Evolutionary conservation across 2,329 filamentous ascomycete genomes (phyloP).

Genomic region (Exophiala spinifera): DNA sequence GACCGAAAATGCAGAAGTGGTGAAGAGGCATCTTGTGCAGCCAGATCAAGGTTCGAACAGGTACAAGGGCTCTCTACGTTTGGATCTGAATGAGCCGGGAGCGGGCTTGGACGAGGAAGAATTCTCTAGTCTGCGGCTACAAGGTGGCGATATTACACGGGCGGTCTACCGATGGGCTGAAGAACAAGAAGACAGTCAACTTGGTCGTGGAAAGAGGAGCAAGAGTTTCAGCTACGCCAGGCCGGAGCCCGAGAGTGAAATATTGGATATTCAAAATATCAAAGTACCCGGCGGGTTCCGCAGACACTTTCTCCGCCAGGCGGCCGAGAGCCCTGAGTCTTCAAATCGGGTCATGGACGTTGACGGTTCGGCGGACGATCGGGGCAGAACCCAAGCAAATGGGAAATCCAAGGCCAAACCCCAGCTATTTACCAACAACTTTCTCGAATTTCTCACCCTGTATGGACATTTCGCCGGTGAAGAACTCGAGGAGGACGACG

Average conservation of each 20-base stretch:
- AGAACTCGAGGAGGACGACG: constrained; percentile 93
- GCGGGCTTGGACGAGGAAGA: constrained; percentile 63
- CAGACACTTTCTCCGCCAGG: constrained; percentile 79
- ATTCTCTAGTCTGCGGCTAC: constrained; percentile 88
- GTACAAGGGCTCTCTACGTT: constrained; percentile 35
- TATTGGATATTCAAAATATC: constrained; percentile 83
- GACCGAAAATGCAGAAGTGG: constrained; percentile 85
- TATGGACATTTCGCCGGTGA: constrained; percentile 98
- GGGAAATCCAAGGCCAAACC: constrained; percentile 41
- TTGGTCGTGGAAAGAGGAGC: constrained; percentile 64
- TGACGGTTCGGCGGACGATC: constrained; percentile 35
- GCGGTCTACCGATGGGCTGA: constrained; percentile 97
- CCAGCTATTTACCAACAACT: constrained; percentile 80
- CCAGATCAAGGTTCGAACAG: constrained; percentile 49
- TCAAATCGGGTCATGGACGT: constrained; percentile 37
- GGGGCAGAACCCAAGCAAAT: constrained; percentile 35
- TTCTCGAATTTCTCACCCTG: constrained; percentile 89
- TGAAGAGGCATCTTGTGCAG: constrained; percentile 82
- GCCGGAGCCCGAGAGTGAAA: constrained; percentile 74
- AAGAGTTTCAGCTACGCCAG: constrained; percentile 80
- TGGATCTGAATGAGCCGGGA: constrained; percentile 32
- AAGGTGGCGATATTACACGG: constrained; percentile 90
- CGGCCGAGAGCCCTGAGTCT: constrained; percentile 62
- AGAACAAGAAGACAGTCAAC: constrained; percentile 68
- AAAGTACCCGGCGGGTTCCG: constrained; percentile 92